These are phyloP conservation scores for Amanita phalloides DNA, from an alignment of 768 basidiomycete genomes.

Conservation along the genomic window DNA sequence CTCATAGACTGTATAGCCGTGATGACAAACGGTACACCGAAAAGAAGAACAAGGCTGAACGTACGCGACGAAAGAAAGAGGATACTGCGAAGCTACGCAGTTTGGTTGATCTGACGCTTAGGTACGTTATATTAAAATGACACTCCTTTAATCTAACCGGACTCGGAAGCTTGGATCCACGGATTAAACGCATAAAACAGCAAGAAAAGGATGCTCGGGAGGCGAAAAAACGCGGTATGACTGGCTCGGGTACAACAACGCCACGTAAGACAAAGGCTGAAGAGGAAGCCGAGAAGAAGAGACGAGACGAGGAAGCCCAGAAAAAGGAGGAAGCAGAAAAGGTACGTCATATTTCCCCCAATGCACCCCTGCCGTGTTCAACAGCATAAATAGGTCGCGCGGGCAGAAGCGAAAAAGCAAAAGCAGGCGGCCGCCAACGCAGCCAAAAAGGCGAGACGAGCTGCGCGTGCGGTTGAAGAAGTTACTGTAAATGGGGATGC, in stretches of 20 bases:
- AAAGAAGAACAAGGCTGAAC: slow-evolving; percentile 99
- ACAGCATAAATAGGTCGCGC: slow-evolving; percentile 28
- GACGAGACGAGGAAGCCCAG: slow-evolving; percentile 61
- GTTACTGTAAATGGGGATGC: slow-evolving; percentile 6
- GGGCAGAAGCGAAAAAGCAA: slow-evolving; percentile 73
- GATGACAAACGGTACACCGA: slow-evolving; percentile 99
- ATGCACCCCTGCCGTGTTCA: slow-evolving; percentile 1
- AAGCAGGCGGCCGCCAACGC: slow-evolving; percentile 83
- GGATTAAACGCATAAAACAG: slow-evolving; percentile 94
- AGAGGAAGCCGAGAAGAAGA: slow-evolving; percentile 67
- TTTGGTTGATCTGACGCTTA: slow-evolving; percentile 79
- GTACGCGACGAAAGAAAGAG: slow-evolving; percentile 93
- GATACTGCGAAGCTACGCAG: slow-evolving; percentile 83
- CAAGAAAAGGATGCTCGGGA: slow-evolving; percentile 93
- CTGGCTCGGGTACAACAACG: slow-evolving; percentile 35
- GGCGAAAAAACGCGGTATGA: slow-evolving; percentile 63
- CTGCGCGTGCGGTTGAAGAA: slow-evolving; percentile 41
- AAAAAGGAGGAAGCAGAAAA: slow-evolving; percentile 72
- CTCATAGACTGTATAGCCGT: slow-evolving; percentile 39
- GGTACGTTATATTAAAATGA: slow-evolving; percentile 16
- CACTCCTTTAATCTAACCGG: background rate
- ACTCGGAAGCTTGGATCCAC: slow-evolving; percentile 57
- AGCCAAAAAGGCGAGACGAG: slow-evolving; percentile 80
- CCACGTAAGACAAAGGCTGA: slow-evolving; percentile 67
- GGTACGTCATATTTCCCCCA: slow-evolving; percentile 25